Evolutionary conservation across 768 basidiomycete species (phyloP).

Genomic region (Trametes cingulata): DNA sequence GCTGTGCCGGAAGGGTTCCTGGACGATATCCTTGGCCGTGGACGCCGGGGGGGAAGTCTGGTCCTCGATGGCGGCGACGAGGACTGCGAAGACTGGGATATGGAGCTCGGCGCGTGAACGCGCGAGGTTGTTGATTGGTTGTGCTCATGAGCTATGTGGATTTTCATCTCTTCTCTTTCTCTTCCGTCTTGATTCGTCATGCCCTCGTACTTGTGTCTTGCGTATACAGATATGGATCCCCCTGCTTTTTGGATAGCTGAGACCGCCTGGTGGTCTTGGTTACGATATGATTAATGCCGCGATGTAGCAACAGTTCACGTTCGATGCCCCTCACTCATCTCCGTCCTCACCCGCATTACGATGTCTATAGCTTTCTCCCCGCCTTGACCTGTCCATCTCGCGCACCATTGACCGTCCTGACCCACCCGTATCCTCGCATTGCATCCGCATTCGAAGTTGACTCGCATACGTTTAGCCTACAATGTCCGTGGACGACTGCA

Average conservation of each 20-base stretch:
- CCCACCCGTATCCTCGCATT: background rate
- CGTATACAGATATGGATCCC: constrained; percentile 9
- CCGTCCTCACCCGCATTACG: background rate
- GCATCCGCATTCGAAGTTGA: background rate
- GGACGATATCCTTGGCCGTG: constrained; percentile 52
- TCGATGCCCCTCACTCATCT: background rate
- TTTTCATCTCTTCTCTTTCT: background rate
- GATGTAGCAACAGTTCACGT: constrained; percentile 13
- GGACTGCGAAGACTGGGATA: constrained; percentile 17
- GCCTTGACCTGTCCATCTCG: background rate
- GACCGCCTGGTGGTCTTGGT: background rate
- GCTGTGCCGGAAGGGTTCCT: constrained; percentile 64
- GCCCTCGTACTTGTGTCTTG: constrained; percentile 5
- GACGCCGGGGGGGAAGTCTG: background rate
- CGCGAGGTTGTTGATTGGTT: background rate
- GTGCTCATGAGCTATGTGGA: constrained; percentile 8
- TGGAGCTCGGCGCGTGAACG: constrained; percentile 15
- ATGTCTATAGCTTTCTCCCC: background rate
- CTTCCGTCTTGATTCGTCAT: constrained; percentile 8
- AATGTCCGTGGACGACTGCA: background rate
- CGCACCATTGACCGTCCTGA: background rate
- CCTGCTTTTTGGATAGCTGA: constrained; percentile 9
- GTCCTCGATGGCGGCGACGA: background rate
- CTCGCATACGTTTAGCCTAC: background rate
- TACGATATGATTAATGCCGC: constrained; percentile 14